Evolutionary conservation across 2,329 filamentous ascomycete species (phyloP).

Genomic region (Alternaria consortialis): DNA sequence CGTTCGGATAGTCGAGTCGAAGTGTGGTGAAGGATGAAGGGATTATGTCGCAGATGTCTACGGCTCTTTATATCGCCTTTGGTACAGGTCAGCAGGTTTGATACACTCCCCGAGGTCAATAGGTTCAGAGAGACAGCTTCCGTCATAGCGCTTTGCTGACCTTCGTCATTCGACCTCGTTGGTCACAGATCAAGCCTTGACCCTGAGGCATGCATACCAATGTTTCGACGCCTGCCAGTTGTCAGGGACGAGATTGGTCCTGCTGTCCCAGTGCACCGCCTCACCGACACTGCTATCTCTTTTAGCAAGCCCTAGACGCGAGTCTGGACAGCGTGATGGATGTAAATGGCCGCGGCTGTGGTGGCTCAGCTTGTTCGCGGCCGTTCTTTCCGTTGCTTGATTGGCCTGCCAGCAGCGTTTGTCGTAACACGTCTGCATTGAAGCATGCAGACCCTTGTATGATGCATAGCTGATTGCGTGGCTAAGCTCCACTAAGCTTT

Average conservation of each 20-base stretch:
- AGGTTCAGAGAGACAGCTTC: neutral
- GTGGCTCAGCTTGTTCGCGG: slow-evolving; percentile 25
- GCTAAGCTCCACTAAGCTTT: slow-evolving; percentile 40
- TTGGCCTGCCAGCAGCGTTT: slow-evolving; percentile 14
- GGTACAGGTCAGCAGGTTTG: neutral
- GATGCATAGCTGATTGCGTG: slow-evolving; percentile 19
- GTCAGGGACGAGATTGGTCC: slow-evolving; percentile 22
- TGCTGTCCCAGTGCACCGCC: slow-evolving; percentile 23
- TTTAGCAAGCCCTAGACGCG: neutral
- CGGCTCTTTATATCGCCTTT: slow-evolving; percentile 16
- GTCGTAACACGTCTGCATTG: slow-evolving; percentile 16
- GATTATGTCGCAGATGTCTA: neutral
- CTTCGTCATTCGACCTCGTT: slow-evolving; percentile 12
- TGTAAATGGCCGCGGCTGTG: neutral
- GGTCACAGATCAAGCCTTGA: slow-evolving; percentile 8
- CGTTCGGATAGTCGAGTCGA: neutral
- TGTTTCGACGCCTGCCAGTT: slow-evolving; percentile 11
- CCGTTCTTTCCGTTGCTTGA: neutral
- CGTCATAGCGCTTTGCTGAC: slow-evolving; percentile 10
- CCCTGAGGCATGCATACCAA: slow-evolving; percentile 18
- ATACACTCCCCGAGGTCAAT: neutral
- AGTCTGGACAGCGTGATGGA: slow-evolving; percentile 11
- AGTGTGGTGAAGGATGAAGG: neutral
- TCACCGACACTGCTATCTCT: slow-evolving; percentile 12
- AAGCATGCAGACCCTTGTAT: slow-evolving; percentile 17